Base-by-base conservation (phyloP, 768 basidiomycete species). In the Pisolithus sp. region DNA sequence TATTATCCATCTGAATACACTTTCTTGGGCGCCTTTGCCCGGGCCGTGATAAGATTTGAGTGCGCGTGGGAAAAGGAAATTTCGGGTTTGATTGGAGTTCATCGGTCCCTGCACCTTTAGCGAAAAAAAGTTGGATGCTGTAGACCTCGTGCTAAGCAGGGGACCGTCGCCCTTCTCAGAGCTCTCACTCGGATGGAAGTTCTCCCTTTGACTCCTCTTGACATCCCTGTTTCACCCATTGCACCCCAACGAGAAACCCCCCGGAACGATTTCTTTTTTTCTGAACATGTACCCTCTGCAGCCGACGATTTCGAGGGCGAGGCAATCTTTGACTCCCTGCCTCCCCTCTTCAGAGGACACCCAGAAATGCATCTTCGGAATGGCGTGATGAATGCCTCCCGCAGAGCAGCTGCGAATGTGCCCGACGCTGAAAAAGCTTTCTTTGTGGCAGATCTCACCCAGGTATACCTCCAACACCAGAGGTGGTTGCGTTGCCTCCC, bases 401-500 rank as follows among this genome's bases (percentile, higher is more conserved):
- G 72, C 50, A 72, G 76, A 30, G 70, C 76, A 18, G 75, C 76
- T 31, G 75, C 73, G 23, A 73, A 79, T 52, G 77, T 79, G 56
- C 76, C 76, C 18, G 84, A 91, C 62, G 86, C 93, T 10, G 96
- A 97, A 71, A 85, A 84, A 53, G 95, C 96, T 7, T 98, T 97
- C 69, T 98, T 97, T 62, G 94, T 96, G 10, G 93, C 89, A 10
- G 96, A 99, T 68, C 82, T 99, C 40, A 81, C 85, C 59, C 79
- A 86, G 58, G 87, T 98, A 5, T 96, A 89, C 67, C 73, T 72
- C 49, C 93, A 95, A 64, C 87, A 92, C 61, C 74, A 82, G 60
- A 79, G 90, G 48, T 99, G 95, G 95, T 74, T 75, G 52, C 66
- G 72, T 17, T 78, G 77, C 57, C 78, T 99, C 18, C 86, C 90